These are phyloP conservation scores for Simplicillium sp. DNA, from an alignment of 2,329 filamentous ascomycete species.

Conservation along the genomic window DNA sequence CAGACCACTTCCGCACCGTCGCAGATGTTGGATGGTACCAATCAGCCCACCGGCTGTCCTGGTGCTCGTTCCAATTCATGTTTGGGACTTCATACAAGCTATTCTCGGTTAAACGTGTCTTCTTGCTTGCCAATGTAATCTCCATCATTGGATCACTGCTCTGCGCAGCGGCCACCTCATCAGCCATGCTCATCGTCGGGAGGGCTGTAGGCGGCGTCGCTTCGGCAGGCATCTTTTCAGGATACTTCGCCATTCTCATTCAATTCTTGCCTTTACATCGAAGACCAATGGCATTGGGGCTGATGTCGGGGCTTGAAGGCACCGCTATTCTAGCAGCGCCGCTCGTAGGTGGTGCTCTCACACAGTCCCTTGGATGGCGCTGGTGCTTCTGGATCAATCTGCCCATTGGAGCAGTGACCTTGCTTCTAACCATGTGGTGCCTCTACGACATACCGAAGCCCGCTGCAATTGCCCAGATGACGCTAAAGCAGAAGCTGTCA, in stretches of 20 bases:
- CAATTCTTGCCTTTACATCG: slow-evolving; percentile 2
- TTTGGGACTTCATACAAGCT: slow-evolving; percentile 20
- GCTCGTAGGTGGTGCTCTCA: slow-evolving; percentile 16
- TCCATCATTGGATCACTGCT: slow-evolving; percentile 36
- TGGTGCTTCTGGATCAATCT: slow-evolving; percentile 26
- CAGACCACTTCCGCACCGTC: slow-evolving; percentile 14
- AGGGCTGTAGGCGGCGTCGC: slow-evolving; percentile 34
- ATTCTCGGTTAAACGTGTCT: slow-evolving; percentile 32
- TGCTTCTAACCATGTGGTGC: slow-evolving; percentile 5
- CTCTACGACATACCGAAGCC: slow-evolving; percentile 1
- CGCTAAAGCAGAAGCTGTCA: background rate
- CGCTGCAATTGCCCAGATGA: background rate
- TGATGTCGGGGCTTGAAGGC: slow-evolving; percentile 10
- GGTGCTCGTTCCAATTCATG: slow-evolving; percentile 20
- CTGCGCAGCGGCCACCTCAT: slow-evolving; percentile 29
- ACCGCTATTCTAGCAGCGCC: slow-evolving; percentile 12
- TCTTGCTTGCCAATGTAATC: slow-evolving; percentile 24
- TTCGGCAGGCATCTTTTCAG: slow-evolving; percentile 28
- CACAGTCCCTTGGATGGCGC: slow-evolving; percentile 18
- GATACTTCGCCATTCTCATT: slow-evolving; percentile 12
- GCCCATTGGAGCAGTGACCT: slow-evolving; percentile 10
- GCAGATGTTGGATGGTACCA: slow-evolving; percentile 15
- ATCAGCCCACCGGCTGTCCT: slow-evolving; percentile 16
- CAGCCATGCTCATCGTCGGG: slow-evolving; percentile 33
- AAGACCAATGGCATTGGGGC: background rate